Evolutionary conservation across 2,329 filamentous ascomycete species (phyloP), one percentile per base, ranked within the genome.

Genomic region (Anisogramma anomala): DNA sequence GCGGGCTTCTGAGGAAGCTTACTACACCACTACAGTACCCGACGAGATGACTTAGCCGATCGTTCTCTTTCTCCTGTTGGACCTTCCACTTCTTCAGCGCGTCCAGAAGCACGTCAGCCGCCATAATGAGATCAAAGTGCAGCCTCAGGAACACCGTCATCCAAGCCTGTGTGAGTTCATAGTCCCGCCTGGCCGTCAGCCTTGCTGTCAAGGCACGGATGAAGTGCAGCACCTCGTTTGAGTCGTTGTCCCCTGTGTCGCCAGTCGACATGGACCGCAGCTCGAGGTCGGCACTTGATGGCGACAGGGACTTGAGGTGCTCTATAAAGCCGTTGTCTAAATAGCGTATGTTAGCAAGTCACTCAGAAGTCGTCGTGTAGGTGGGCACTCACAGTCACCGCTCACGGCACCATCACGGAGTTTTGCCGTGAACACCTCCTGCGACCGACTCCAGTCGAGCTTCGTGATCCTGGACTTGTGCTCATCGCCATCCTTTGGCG

Each of bases 151-250:
- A 94, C 1, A 96, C 89, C 2, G 82, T 80, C 87, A 98, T 96
- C 89, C 91, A 98, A 0, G 87, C 86, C 61, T 96, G 88, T 13
- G 86, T 83, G 28, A 98, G 71, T 62, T 98, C 91, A 60, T 94
- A 98, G 59, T 96, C 91, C 35, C 74, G 75, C 49, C 80, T 77
- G 37, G 75, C 67, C 32, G 67, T 63, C 39, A 96, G 65, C 10
- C 82, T 71, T 40, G 66, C 69, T 0, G 84, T 93, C 42, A 98
- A 62, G 1, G 87, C 87, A n/a, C 67, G 61, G 38, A 96, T 79
- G 56, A 98, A 98, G 39, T 78, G 70, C 1, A 80, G 66, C 14
- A 94, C 65, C 60, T 96, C 91, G 43, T 82, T 77, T 47, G 75
- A 62, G 46, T 70, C 54, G 50, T 68, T 55, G 42, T 62, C 58